A percentile compares a stretch with the other conserved stretches of the same genome.
Evolutionary conservation across 306 rosid species (phyloP).

Genomic region (Biancaea sappan): DNA sequence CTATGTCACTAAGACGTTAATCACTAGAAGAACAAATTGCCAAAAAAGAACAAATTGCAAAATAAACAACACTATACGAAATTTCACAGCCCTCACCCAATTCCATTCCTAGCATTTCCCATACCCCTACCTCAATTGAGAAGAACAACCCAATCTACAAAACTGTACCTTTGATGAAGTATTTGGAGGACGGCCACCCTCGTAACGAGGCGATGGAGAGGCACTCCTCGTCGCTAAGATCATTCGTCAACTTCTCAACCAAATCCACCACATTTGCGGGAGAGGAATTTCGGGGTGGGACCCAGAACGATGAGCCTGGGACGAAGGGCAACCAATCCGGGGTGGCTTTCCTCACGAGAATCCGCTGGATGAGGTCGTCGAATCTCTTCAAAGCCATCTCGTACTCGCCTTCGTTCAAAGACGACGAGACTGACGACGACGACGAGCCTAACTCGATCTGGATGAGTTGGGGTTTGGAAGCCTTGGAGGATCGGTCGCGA

Average conservation of each 20-base stretch:
- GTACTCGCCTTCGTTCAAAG: conserved; percentile 29
- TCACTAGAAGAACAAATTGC: too few relatives aligned
- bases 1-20: too few relatives aligned
- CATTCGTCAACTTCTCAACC: conserved; percentile 42
- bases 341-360: conserved; percentile 54
- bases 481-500: conserved; percentile 40
- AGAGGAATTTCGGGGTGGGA: conserved; percentile 54
- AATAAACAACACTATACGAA: not conserved
- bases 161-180: conserved; percentile 40
- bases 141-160: not conserved
- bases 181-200: conserved; percentile 57
- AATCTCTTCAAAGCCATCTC: conserved; percentile 55
- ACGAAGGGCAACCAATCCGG: conserved; percentile 81
- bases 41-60: not conserved
- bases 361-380: conserved; percentile 53
- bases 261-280: conserved; percentile 38
- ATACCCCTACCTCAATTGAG: not conserved
- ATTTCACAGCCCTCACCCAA: not conserved
- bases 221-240: conserved; percentile 47
- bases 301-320: conserved; percentile 85
- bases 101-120: not conserved
- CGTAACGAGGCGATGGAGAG: conserved; percentile 50
- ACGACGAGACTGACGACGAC: conserved; percentile 25
- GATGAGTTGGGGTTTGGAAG: conserved; percentile 37
- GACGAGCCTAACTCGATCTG: conserved; percentile 51